Base-by-base conservation (phyloP, 805 yeast genomes). In the Tetrapisispora pingtungensis region DNA sequence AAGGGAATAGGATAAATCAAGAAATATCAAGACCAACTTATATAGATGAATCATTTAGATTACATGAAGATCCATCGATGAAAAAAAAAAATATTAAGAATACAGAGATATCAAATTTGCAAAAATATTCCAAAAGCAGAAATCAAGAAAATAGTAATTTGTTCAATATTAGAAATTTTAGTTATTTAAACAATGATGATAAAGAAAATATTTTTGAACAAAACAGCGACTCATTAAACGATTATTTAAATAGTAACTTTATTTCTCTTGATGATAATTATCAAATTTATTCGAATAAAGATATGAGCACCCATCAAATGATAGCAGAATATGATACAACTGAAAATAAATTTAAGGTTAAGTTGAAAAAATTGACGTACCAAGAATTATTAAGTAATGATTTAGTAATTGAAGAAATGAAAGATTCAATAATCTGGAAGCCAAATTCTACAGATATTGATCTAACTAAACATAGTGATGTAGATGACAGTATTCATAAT, bases 391-490 rank as follows among this genome's bases (percentile, higher is more conserved):
- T 34, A 15, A 30, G 36, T 19, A 41, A 30, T 3, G 22, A 20
- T 3, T 35, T 17, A 5, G 14, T 34, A 3, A 19, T 27, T 4
- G 33, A 34, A 20, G 39, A 34, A 26, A 41, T 41, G 43, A 41
- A 35, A 28, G 43, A 41, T 34, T 41, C 43, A 7, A 41, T 41
- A 10, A 41, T 41, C 4, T 41, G 43, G 43, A 41, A 34, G 14
- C 36, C 35, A 31, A 27, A n/a, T 13, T 31, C 30, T 12, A 10
- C 26, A 19, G 34, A 15, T 3, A 17, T 33, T 4, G 28, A 38
- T 12, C 12, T 14, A 10, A 28, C 10, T 3, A n/a, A 10, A 15
- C 13, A 28, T 6, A 19, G 24, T 3, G 26, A 19, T 27, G 22
- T 28, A 18, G n/a, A 26, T 14, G 15, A 28, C 19, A 20, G 15